A percentile compares a stretch with the other conserved stretches of the same genome.
phyloP scores from a whole-genome alignment of 345 rosid genomes.

The Hypericum perforatum region DNA sequence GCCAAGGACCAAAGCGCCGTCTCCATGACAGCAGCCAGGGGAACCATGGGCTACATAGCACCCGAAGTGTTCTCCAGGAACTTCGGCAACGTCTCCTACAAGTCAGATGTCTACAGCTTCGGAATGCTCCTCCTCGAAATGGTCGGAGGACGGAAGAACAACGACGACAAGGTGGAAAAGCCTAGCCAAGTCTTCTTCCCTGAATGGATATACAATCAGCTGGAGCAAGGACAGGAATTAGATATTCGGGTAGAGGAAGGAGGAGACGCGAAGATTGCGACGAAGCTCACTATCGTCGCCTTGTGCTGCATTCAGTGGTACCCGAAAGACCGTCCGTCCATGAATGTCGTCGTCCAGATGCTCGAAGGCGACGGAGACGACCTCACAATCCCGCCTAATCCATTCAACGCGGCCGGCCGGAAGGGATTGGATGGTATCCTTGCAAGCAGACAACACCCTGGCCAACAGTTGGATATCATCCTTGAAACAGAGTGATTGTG shows the following conservation, averaged over 20 bases:
- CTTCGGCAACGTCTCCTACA: conserved; percentile 15
- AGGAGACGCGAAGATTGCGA: conserved; percentile 10
- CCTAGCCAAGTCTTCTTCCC: conserved; percentile 12
- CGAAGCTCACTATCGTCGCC: conserved; percentile 12
- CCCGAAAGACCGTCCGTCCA: conserved; percentile 13
- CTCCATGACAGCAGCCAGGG: conserved; percentile 19
- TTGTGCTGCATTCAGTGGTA: conserved; percentile 21
- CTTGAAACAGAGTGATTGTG: conserved; percentile 9
- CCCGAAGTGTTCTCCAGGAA: conserved; percentile 23
- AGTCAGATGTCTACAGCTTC: conserved; percentile 18
- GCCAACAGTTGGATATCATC: conserved; percentile 5
- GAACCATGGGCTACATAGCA: conserved; percentile 19
- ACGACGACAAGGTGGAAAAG: neutral
- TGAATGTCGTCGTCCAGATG: conserved; percentile 18
- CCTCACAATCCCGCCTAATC: conserved; percentile 15
- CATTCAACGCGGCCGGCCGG: conserved; percentile 5
- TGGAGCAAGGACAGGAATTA: conserved; percentile 16
- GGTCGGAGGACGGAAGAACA: conserved; percentile 16
- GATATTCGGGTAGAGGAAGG: conserved; percentile 12
- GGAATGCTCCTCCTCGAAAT: conserved; percentile 19
- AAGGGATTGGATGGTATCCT: conserved; percentile 3
- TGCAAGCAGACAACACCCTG: neutral
- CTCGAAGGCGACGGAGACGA: conserved; percentile 14
- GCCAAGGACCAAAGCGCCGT: conserved; percentile 21
- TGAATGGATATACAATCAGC: conserved; percentile 13